A percentile compares a stretch with the other conserved stretches of the same genome.
phyloP scores from a whole-genome alignment of 73 alveolate species.

The Paraurostyla sp. region DNA sequence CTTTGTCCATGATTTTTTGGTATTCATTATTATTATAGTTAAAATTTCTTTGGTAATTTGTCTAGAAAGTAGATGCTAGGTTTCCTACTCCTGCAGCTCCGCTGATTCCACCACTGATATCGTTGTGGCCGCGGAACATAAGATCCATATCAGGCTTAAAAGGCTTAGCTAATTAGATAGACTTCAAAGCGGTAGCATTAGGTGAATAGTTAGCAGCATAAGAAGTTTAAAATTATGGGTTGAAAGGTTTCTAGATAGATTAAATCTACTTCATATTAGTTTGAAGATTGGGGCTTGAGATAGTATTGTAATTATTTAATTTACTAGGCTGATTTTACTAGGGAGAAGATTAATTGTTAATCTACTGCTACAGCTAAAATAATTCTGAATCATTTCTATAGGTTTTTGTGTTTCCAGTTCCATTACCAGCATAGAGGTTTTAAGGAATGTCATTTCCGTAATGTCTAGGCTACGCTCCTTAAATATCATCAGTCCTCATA shows the following conservation, averaged over 20 bases:
- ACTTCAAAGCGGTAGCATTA: not conserved
- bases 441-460: not conserved
- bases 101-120: slow-evolving; percentile 27
- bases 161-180: slow-evolving; percentile 32
- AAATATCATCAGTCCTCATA: slow-evolving; percentile 15
- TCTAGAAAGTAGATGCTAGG: not conserved
- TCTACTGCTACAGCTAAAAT: not conserved
- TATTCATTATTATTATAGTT: not conserved
- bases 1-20: not conserved
- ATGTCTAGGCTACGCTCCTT: slow-evolving; percentile 5
- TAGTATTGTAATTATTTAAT: not conserved
- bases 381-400: not conserved
- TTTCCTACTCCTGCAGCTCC: slow-evolving; percentile 41
- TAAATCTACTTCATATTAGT: not conserved
- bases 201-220: slow-evolving; percentile 9
- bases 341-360: not conserved
- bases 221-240: slow-evolving; percentile 48
- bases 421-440: not conserved
- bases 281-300: not conserved
- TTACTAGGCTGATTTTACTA: not conserved
- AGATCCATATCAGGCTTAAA: slow-evolving; percentile 6
- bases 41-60: slow-evolving; percentile 8
- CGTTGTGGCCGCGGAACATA: slow-evolving; percentile 24
- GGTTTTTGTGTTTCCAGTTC: not conserved
- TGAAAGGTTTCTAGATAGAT: slow-evolving; percentile 2